A percentile compares a stretch with the other conserved stretches of the same genome.
Conservation (phyloP, 768 basidiomycete genomes). For the Grammothele lineata region DNA sequence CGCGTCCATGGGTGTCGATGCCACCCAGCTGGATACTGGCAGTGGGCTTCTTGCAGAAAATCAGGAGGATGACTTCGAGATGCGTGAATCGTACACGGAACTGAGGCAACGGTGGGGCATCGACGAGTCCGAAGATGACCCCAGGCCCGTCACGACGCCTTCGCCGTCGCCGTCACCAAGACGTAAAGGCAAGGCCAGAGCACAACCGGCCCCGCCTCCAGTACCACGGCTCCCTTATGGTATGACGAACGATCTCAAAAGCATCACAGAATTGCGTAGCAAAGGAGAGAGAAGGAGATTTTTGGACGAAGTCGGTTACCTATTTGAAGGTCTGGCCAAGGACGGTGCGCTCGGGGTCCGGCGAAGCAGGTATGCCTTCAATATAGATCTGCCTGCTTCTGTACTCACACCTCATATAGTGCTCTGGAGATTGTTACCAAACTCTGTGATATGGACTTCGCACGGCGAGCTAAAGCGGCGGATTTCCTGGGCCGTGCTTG, state of each 20-base stretch:
- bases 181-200: constrained; percentile 36
- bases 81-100: constrained; percentile 72
- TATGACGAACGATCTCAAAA: constrained; percentile 73
- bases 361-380: constrained; percentile 53
- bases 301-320: constrained; percentile 79
- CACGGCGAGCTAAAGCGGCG: constrained; percentile 73
- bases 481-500: constrained; percentile 70
- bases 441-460: constrained; percentile 68
- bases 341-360: constrained; percentile 50
- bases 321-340: constrained; percentile 73
- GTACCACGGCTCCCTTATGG: constrained; percentile 39
- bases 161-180: constrained; percentile 25
- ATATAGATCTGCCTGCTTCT: too few species aligned
- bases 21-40: constrained; percentile 6
- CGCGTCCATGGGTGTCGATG: constrained; percentile 17
- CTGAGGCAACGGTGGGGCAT: constrained; percentile 79
- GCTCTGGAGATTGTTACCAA: constrained; percentile 75
- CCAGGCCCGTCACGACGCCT: constrained; percentile 23
- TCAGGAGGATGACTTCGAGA: constrained; percentile 38
- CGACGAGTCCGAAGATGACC: constrained; percentile 73
- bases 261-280: constrained; percentile 74
- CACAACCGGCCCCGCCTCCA: constrained; percentile 16
- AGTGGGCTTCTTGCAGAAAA: constrained; percentile 16
- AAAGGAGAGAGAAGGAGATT: constrained; percentile 80
- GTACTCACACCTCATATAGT: too few species aligned